A percentile compares a stretch with the other conserved stretches of the same genome.
phyloP scores from a whole-genome alignment of 495 filamentous ascomycete genomes.

The Hypoxylon subgilvum region DNA sequence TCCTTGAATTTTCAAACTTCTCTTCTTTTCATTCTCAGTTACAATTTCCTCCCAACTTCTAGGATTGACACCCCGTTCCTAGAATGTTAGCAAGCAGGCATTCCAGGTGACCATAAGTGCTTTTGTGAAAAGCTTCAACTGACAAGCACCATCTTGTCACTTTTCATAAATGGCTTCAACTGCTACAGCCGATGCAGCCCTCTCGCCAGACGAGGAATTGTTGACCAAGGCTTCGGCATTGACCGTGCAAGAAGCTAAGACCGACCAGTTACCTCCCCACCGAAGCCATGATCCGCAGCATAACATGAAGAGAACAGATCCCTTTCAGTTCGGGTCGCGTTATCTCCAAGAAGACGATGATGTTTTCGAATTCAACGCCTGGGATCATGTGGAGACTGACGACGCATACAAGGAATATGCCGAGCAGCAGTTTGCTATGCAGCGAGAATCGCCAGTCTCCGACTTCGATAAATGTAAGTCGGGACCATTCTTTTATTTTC shows the following conservation, averaged over 20 bases:
- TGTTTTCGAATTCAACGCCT: constrained; percentile 95
- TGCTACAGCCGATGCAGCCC: neutral
- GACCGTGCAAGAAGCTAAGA: constrained; percentile 32
- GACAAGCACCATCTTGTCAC: neutral
- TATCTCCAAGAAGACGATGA: constrained; percentile 80
- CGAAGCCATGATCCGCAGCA: constrained; percentile 62
- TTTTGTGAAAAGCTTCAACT: constrained; percentile 1
- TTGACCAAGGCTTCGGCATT: constrained; percentile 31
- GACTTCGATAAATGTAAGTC: constrained; percentile 79
- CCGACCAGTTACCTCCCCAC: constrained; percentile 47
- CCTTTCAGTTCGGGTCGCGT: constrained; percentile 94
- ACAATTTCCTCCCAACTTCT: constrained; percentile 7
- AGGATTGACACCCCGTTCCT: constrained; percentile 16
- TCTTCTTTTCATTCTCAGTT: constrained; percentile 15
- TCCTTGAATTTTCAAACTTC: constrained; percentile 16
- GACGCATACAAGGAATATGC: constrained; percentile 81
- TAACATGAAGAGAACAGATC: constrained; percentile 82
- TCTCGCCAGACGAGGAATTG: constrained; percentile 31
- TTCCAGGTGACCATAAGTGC: constrained; percentile 10
- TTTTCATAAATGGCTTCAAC: constrained; percentile 21
- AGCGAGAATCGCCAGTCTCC: constrained; percentile 80
- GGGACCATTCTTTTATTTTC: constrained; percentile 4
- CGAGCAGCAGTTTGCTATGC: constrained; percentile 77
- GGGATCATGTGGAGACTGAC: constrained; percentile 95
- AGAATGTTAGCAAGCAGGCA: constrained; percentile 28